A percentile compares a stretch with the other conserved stretches of the same genome.
These are phyloP conservation scores for Tetrapisispora fleetii DNA, from an alignment of 805 yeast genomes.

Conservation along the genomic window DNA sequence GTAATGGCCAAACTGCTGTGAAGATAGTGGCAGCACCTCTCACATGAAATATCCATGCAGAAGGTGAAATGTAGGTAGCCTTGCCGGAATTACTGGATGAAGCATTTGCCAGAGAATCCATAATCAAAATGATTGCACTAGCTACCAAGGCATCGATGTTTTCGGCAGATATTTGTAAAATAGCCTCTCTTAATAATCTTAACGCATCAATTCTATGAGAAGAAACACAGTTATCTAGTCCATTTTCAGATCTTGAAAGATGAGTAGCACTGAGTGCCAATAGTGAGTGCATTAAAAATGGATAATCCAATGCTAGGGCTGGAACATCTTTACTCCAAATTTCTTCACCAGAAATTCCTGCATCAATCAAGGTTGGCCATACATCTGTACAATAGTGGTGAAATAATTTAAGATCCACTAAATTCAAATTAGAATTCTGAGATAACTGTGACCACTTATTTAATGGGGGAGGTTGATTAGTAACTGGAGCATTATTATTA, in stretches of 20 bases:
- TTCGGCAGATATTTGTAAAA: slow-evolving; percentile 67
- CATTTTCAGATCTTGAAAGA: slow-evolving; percentile 64
- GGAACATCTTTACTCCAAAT: slow-evolving; percentile 89
- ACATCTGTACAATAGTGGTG: slow-evolving; percentile 80
- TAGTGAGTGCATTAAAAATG: slow-evolving; percentile 86
- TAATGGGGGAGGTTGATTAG: neutral
- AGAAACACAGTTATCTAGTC: slow-evolving; percentile 72
- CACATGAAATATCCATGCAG: slow-evolving; percentile 95
- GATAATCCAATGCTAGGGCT: slow-evolving; percentile 73
- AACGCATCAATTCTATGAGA: slow-evolving; percentile 83
- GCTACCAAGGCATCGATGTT: slow-evolving; percentile 93
- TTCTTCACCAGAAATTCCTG: slow-evolving; percentile 73
- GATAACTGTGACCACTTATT: slow-evolving; percentile 16
- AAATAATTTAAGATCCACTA: slow-evolving; percentile 72
- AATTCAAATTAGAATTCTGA: slow-evolving; percentile 38
- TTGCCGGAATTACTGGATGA: slow-evolving; percentile 32
- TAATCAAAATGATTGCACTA: slow-evolving; percentile 74
- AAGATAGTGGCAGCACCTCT: slow-evolving; percentile 94
- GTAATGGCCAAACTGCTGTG: slow-evolving; percentile 90
- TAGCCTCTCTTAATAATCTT: slow-evolving; percentile 72
- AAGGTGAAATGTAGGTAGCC: slow-evolving; percentile 56
- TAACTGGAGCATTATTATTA: too few relatives aligned
- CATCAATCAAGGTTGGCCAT: slow-evolving; percentile 78
- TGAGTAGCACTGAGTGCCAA: slow-evolving; percentile 91
- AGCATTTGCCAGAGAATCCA: slow-evolving; percentile 93